A percentile compares a stretch with the other conserved stretches of the same genome.
Conservation (phyloP, 1,139 yeast genomes). For the Kodamaea suecica region DNA sequence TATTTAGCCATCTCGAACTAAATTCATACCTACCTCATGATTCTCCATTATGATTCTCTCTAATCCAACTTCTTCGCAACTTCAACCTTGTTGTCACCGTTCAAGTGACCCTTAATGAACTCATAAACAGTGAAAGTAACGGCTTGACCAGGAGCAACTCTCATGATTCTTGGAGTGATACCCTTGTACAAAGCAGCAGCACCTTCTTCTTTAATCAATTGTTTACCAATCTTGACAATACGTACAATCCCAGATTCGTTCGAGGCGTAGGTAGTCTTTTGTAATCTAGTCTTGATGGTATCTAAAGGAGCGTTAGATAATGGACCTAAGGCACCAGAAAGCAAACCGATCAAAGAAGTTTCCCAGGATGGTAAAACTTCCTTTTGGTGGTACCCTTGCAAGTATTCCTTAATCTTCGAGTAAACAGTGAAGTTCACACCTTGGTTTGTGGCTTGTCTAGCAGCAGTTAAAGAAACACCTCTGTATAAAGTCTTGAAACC, state of each 20-base stretch:
- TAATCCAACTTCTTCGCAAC: slow-evolving; percentile 25
- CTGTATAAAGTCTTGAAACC: slow-evolving; percentile 86
- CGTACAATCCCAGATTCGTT: slow-evolving; percentile 73
- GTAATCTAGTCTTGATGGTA: slow-evolving; percentile 95
- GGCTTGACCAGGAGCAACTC: slow-evolving; percentile 99
- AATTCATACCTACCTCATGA: no score
- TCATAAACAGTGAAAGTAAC: slow-evolving; percentile 97
- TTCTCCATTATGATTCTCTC: no score
- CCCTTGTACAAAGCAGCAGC: slow-evolving; percentile 88
- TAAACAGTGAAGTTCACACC: slow-evolving; percentile 98
- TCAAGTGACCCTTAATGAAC: slow-evolving; percentile 71
- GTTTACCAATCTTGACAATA: slow-evolving; percentile 76
- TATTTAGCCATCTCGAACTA: no score
- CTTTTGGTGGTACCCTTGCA: slow-evolving; percentile 63
- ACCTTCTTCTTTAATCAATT: slow-evolving; percentile 86
- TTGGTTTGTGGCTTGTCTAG: slow-evolving; percentile 97
- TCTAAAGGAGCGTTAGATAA: slow-evolving; percentile 97
- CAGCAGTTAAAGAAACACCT: slow-evolving; percentile 94
- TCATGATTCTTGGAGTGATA: slow-evolving; percentile 97
- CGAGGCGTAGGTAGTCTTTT: slow-evolving; percentile 74
- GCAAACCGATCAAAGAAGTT: slow-evolving; percentile 85
- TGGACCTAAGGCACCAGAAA: slow-evolving; percentile 97
- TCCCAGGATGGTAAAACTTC: slow-evolving; percentile 87
- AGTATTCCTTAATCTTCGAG: slow-evolving; percentile 72
- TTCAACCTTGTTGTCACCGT: slow-evolving; percentile 28